These are phyloP conservation scores for Brassica rapa DNA, from an alignment of 345 rosid genomes.

Conservation along the genomic window DNA sequence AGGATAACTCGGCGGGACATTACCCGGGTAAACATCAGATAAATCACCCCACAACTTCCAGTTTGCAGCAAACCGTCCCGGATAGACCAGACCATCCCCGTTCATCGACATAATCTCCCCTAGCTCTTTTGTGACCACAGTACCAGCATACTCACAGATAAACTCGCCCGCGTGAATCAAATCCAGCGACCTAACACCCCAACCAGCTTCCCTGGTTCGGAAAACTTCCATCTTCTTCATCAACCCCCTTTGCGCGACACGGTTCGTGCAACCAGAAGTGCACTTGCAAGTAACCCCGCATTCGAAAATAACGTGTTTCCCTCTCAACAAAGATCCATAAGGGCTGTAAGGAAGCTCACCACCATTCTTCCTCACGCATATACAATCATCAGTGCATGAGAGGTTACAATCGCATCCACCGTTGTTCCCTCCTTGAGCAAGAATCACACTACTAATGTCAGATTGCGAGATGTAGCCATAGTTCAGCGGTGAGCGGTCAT, in stretches of 20 bases:
- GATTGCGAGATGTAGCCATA: constrained; percentile 65
- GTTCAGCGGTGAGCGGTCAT: constrained; percentile 62
- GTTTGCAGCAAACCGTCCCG: constrained; percentile 56
- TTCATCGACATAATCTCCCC: constrained; percentile 65
- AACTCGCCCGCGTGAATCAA: constrained; percentile 82
- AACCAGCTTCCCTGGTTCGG: constrained; percentile 79
- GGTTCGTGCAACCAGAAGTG: constrained; percentile 57
- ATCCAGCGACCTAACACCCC: constrained; percentile 85
- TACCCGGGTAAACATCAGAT: constrained; percentile 54
- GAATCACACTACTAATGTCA: constrained; percentile 53
- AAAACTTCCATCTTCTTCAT: constrained; percentile 74
- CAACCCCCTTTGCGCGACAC: constrained; percentile 72
- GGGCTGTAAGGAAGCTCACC: constrained; percentile 75
- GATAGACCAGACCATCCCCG: constrained; percentile 74
- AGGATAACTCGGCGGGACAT: constrained; percentile 57
- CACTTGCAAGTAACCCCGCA: constrained; percentile 75
- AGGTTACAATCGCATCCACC: constrained; percentile 52
- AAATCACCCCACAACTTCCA: constrained; percentile 90
- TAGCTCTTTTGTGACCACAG: constrained; percentile 69
- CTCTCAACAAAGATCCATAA: constrained; percentile 62
- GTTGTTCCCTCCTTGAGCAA: constrained; percentile 35
- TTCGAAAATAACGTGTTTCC: constrained; percentile 79
- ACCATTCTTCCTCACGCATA: constrained; percentile 76
- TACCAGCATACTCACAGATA: constrained; percentile 85
- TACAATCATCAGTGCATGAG: constrained; percentile 66